These are phyloP conservation scores for Diaporthe ilicicola DNA, from an alignment of 2,329 filamentous ascomycete genomes.

Conservation along the genomic window DNA sequence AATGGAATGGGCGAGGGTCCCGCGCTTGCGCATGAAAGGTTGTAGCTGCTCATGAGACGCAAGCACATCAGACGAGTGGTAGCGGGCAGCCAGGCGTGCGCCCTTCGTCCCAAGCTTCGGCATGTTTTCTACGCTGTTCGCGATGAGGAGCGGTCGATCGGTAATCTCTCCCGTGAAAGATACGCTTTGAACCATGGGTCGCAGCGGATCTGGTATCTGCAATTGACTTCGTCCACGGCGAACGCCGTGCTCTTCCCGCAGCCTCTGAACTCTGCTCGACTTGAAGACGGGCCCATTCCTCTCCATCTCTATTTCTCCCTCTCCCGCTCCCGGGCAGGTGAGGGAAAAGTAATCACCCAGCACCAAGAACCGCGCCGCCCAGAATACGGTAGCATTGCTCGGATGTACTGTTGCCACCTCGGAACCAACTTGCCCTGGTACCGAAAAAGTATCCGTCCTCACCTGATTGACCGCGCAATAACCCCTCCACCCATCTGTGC, in stretches of 20 bases:
- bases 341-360: neutral
- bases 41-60: conserved; percentile 8
- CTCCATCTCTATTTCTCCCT: neutral
- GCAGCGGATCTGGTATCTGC: conserved; percentile 12
- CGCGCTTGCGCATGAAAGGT: conserved; percentile 4
- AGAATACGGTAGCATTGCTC: conserved; percentile 14
- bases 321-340: neutral
- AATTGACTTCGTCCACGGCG: neutral
- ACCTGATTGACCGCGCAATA: conserved; percentile 20
- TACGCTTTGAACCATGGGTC: conserved; percentile 15
- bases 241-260: neutral
- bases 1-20: neutral
- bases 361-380: neutral
- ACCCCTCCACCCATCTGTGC: conserved; percentile 11
- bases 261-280: neutral
- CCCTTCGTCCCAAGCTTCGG: conserved; percentile 11
- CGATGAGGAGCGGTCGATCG: conserved; percentile 6
- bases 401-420: conserved; percentile 18
- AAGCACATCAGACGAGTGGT: conserved; percentile 10
- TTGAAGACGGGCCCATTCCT: neutral
- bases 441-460: conserved; percentile 21
- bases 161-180: conserved; percentile 12
- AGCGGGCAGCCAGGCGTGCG: neutral
- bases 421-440: conserved; percentile 15
- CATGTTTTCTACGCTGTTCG: conserved; percentile 9